phyloP scores from a whole-genome alignment of 257 asterid species.

The Solanum pinnatisectum region DNA sequence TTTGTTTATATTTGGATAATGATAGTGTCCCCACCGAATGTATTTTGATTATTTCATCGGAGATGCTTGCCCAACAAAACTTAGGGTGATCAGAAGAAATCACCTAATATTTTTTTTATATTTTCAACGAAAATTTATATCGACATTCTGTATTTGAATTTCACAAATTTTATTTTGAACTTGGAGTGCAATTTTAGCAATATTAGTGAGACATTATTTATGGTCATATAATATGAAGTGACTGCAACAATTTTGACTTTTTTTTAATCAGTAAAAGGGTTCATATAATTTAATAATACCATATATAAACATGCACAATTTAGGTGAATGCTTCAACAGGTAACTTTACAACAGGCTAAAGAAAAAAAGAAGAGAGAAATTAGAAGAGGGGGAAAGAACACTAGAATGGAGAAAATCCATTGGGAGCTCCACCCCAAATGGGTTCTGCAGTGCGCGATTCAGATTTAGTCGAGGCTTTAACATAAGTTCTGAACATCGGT shows the following conservation, averaged over 20 bases:
- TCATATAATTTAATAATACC: not conserved
- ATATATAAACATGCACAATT: not conserved
- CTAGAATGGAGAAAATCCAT: too few relatives aligned
- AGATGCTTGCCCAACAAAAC: not conserved
- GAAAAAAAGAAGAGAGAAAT: not conserved
- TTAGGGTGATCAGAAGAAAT: not conserved
- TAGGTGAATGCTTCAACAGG: not conserved
- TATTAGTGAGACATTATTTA: not conserved
- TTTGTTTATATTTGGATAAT: too few relatives aligned
- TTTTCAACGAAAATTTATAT: not conserved
- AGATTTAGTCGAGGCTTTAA: too few relatives aligned
- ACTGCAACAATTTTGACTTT: not conserved
- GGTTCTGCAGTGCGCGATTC: too few relatives aligned
- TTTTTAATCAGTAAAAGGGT: not conserved
- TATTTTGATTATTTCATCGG: not conserved
- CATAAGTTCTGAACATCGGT: accelerated
- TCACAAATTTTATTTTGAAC: not conserved
- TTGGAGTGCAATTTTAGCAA: not conserved
- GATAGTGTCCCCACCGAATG: not conserved
- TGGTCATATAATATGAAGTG: too few relatives aligned
- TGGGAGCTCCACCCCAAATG: too few relatives aligned
- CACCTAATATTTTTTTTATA: not conserved
- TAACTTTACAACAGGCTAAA: not conserved
- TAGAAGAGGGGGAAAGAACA: not conserved
- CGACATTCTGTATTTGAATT: not conserved